Evolutionary conservation across 352 stramenopile genomes (phyloP), one percentile per base, ranked within the genome.

Genomic region (Pythium sp.): DNA sequence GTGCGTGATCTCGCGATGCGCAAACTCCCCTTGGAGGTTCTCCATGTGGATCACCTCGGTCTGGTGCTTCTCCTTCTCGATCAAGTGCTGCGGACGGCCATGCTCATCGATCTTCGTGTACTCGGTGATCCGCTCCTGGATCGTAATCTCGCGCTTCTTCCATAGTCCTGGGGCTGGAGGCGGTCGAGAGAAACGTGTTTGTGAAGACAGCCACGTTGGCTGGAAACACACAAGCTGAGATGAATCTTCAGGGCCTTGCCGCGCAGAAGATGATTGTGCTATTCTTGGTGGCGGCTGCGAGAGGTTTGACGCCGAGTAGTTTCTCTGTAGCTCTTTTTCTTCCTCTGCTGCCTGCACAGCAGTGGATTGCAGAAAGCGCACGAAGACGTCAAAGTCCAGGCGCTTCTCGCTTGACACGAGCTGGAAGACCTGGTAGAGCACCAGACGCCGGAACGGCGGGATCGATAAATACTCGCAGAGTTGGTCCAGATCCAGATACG

Each of bases 81-180:
- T 84, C 24, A 95, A 68, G 20, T 87, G 74, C 72, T 95, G 88
- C 22, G 85, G 72, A 46, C 79, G 75, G 11, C 88, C 86, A 18
- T 85, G 81, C 30, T 94, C 86, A 64, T 94, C 88, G 62, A 95
- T 95, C 77, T 93, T 95, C 49, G 86, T 95, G 79, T 95, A 93
- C 72, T 95, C 83, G 47, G 79, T 91, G 62, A 91, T 90, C n/a
- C 83, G 81, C 58, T 95, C 87, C 64, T 95, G 87, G 67, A 95
- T 93, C 34, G 87, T 93, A 36, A 93, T 82, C 72, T 95, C 86
- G 28, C 88, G 84, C 59, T 95, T 95, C 71, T 94, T 95, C 88
- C 87, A 95, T 7, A 94, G 76, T 5, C 86, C 87, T 8, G 86
- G 84, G 3, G 82, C 81, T 2, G 82, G 79, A 7, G 83, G 84